Evolutionary conservation across 1,284 basidiomycete species (phyloP), one percentile per base, ranked within the genome.

Genomic region (Somion occarium): DNA sequence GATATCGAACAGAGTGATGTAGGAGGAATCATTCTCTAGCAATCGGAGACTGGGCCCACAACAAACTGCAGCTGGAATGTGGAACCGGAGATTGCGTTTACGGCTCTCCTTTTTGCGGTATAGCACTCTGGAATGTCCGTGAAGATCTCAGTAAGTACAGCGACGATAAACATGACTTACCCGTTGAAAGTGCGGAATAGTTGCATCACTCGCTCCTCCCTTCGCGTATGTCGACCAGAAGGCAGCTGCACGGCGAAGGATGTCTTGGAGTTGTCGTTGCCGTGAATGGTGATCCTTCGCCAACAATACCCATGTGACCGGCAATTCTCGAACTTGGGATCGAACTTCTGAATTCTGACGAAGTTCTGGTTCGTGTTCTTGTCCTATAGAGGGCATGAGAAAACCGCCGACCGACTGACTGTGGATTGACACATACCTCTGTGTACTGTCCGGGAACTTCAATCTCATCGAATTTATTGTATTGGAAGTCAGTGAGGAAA

Each of bases 391-490:
- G 30, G 38, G 15, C 27, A 5, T 45, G 27, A 42, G 25, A n/a
- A 22, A 13, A 30, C 5, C 20, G 4, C 5, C 13, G n/a, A 15
- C 38, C n/a, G n/a, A n/a, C n/a, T 34, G 30, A 23, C 42, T 22
- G 20, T 15, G 19, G 23, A 42, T 18, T 24, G 27, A 18, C 2
- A 59, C 78, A 59, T 53, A 91, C 93, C 80, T 96, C 91, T 0
- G 95, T 89, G 64, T 99, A 99, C 70, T 99, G 97, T 7, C 97
- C 97, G 19, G 97, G 97, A 50, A 99, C 85, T 68, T 99, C 97
- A 47, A 99, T 93, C 59, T 99, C 97, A 61, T 99, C 97, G 52
- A 98, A 95, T 68, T 96, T 98, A 64, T 88, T 88, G 69, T 98
- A 95, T 62, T 99, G 96, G 77, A 99, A 99, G 68, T 99, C 96